Conservation (phyloP, 345 rosid species). For the Microcos paniculata region DNA sequence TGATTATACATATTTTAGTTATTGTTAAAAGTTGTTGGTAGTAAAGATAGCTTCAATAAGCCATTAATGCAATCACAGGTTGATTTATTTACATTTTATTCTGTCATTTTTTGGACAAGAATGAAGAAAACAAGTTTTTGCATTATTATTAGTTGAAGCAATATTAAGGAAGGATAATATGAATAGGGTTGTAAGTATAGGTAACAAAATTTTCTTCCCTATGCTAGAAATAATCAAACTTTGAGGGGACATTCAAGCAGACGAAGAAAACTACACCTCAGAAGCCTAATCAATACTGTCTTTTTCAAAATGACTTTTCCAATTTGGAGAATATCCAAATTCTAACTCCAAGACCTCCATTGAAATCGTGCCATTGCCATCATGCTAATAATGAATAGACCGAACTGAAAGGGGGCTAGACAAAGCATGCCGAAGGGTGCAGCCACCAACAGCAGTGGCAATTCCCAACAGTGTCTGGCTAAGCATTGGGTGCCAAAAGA, state of each 20-base stretch:
- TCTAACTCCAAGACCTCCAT: not conserved
- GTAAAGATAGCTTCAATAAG: not conserved
- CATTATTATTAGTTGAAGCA: not conserved
- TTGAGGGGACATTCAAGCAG: slow-evolving; percentile 7
- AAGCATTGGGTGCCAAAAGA: not conserved
- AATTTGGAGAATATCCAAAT: not conserved
- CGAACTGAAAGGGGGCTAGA: not conserved
- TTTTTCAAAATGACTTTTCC: not conserved
- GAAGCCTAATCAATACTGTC: not conserved
- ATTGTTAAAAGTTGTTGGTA: too few relatives aligned
- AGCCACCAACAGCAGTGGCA: not conserved
- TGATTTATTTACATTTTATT: not conserved
- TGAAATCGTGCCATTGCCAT: not conserved
- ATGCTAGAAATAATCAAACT: not conserved
- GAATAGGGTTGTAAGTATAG: not conserved
- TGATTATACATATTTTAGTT: too few relatives aligned
- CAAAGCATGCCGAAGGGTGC: slow-evolving; percentile 1
- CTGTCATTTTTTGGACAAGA: not conserved
- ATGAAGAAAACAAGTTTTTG: not conserved
- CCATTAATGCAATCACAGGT: not conserved
- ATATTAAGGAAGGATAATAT: too few relatives aligned
- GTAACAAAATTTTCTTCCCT: not conserved
- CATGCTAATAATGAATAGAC: not conserved
- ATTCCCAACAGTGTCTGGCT: not conserved
- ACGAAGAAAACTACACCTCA: not conserved